Percentiles rank a stretch among this genome's conserved stretches.
These are phyloP conservation scores for Lactifluus hygrophoroides DNA, from an alignment of 768 basidiomycete genomes.

Conservation along the genomic window DNA sequence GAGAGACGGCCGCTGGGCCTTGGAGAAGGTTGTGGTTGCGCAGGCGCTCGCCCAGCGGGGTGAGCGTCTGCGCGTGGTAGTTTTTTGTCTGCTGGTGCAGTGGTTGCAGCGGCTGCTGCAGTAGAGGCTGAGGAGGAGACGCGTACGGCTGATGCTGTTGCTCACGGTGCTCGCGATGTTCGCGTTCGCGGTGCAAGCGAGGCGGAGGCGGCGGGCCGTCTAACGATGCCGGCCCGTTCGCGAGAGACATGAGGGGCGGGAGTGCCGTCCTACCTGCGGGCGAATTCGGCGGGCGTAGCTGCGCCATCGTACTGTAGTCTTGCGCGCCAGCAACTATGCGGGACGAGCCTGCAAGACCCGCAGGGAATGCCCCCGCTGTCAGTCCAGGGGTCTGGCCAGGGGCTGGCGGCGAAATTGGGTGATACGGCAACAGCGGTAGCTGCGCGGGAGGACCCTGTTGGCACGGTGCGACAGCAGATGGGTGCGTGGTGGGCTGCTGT, in stretches of 20 bases:
- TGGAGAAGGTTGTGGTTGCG: slow-evolving; percentile 15
- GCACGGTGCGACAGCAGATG: background rate
- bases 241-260: slow-evolving; percentile 9
- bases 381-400: background rate
- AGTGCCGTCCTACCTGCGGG: slow-evolving; percentile 2
- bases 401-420: slow-evolving; percentile 7
- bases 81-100: slow-evolving; percentile 20
- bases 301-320: background rate
- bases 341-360: background rate
- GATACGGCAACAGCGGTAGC: slow-evolving; percentile 3
- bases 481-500: background rate
- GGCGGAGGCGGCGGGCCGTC: slow-evolving; percentile 6
- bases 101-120: slow-evolving; percentile 15
- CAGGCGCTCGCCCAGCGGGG: slow-evolving; percentile 24
- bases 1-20: slow-evolving; percentile 21
- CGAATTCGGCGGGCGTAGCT: slow-evolving; percentile 4
- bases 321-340: background rate
- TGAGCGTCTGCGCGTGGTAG: slow-evolving; percentile 22
- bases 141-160: slow-evolving; percentile 16
- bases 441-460: background rate
- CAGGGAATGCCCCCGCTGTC: background rate
- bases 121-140: slow-evolving; percentile 14
- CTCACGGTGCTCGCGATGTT: slow-evolving; percentile 1
- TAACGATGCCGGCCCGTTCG: slow-evolving; percentile 2
- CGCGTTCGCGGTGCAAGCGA: slow-evolving; percentile 7